These are phyloP conservation scores for Colletotrichum caudatum DNA, from an alignment of 2,329 filamentous ascomycete species.

Conservation along the genomic window DNA sequence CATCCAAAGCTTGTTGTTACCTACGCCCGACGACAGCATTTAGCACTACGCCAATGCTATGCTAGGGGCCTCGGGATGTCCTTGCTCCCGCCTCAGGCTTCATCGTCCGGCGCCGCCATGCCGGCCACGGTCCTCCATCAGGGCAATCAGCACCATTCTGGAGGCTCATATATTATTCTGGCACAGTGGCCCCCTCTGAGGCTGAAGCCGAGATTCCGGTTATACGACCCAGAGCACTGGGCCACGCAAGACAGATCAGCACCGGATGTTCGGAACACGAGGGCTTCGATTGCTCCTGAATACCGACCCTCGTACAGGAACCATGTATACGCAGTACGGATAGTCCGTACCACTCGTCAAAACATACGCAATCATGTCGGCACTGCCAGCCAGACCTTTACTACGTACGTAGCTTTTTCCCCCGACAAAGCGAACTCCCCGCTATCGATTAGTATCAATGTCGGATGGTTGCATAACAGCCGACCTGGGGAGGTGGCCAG, in stretches of 20 bases:
- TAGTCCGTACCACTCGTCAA: slow-evolving; percentile 5
- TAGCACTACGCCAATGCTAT: slow-evolving; percentile 29
- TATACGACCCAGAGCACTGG: slow-evolving; percentile 34
- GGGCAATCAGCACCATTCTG: slow-evolving; percentile 11
- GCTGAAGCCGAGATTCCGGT: slow-evolving; percentile 25
- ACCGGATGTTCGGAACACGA: slow-evolving; percentile 12
- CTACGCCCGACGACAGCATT: neutral
- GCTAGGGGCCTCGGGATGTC: slow-evolving; percentile 28
- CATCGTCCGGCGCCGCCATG: slow-evolving; percentile 30
- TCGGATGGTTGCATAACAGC: neutral
- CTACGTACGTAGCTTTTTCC: neutral
- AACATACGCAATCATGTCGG: slow-evolving; percentile 30
- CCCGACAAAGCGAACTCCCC: neutral
- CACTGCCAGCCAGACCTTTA: neutral
- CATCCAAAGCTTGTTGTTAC: slow-evolving; percentile 28
- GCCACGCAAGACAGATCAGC: slow-evolving; percentile 15
- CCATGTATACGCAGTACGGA: neutral
- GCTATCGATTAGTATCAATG: neutral
- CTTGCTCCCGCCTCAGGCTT: slow-evolving; percentile 6
- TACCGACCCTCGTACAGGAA: neutral
- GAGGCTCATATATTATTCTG: slow-evolving; percentile 16
- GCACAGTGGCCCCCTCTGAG: slow-evolving; percentile 1
- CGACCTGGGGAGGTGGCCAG: neutral
- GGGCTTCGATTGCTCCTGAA: slow-evolving; percentile 8
- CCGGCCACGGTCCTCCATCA: slow-evolving; percentile 32